Conservation (phyloP, 257 asterid genomes). For the Ballota nigra region DNA sequence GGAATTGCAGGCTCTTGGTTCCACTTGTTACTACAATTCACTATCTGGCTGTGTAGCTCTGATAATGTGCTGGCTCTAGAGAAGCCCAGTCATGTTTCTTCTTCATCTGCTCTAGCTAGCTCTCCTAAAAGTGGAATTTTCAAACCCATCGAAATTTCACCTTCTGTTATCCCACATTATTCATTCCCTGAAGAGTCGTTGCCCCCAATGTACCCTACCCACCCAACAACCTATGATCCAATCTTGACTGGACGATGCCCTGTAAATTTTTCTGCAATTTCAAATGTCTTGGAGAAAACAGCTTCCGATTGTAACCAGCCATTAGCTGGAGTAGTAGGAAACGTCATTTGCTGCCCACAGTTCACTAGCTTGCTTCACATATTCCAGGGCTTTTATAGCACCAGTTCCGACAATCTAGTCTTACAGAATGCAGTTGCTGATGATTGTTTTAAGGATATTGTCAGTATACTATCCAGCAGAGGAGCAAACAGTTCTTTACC, state of each 20-base stretch:
- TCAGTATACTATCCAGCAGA: conserved; percentile 90
- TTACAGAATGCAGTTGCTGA: conserved; percentile 75
- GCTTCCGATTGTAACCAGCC: conserved; percentile 86
- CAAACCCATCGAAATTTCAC: conserved; percentile 89
- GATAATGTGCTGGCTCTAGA: conserved; percentile 47
- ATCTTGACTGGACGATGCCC: conserved; percentile 94
- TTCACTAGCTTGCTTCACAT: conserved; percentile 86
- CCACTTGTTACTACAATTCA: conserved; percentile 52
- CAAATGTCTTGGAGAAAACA: conserved; percentile 72
- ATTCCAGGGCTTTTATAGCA: conserved; percentile 84
- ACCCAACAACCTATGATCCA: conserved; percentile 83
- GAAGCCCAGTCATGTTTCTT: conserved; percentile 40
- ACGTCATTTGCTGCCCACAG: conserved; percentile 97
- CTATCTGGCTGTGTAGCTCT: conserved; percentile 68
- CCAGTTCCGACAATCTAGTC: conserved; percentile 61
- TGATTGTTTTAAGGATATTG: conserved; percentile 93
- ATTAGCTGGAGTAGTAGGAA: conserved; percentile 81
- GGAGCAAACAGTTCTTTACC: conserved; percentile 90
- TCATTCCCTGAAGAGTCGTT: conserved; percentile 64
- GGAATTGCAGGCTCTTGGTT: conserved; percentile 64
- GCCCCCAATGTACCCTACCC: conserved; percentile 92
- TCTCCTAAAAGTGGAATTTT: conserved; percentile 72
- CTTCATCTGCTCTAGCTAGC: conserved; percentile 54
- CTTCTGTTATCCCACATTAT: conserved; percentile 72
- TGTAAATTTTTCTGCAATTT: conserved; percentile 77